phyloP scores from a whole-genome alignment of 75 land plant species.

The Adiantum capillusveneris region DNA sequence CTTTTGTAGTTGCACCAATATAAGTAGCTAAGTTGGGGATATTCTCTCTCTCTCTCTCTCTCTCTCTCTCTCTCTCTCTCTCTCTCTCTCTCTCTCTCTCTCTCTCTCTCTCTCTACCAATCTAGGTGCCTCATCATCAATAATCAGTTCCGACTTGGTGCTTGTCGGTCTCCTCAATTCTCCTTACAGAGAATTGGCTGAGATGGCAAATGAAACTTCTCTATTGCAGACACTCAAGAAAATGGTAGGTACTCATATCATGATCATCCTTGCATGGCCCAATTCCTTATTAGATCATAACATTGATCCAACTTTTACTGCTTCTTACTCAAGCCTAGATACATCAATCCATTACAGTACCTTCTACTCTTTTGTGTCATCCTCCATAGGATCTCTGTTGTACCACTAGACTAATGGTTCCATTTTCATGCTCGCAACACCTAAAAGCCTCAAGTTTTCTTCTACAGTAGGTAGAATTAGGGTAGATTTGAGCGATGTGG shows the following conservation, averaged over 20 bases:
- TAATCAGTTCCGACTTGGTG: constrained; percentile 65
- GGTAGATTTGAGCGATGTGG: constrained; percentile 37
- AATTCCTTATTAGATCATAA: constrained; percentile 64
- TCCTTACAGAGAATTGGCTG: constrained; percentile 76
- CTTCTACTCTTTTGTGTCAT: constrained; percentile 51
- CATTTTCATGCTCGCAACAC: constrained; percentile 9
- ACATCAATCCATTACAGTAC: constrained; percentile 39
- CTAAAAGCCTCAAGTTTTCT: constrained; percentile 12
- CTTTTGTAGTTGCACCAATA: too few relatives aligned
- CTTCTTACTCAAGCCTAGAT: constrained; percentile 70
- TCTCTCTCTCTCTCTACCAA: too few relatives aligned
- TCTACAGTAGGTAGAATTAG: constrained; percentile 11
- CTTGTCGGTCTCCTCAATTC: constrained; percentile 82
- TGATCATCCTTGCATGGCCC: constrained; percentile 78
- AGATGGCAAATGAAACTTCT: constrained; percentile 75
- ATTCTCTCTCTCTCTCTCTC: too few relatives aligned
- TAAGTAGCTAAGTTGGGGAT: too few relatives aligned
- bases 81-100: too few relatives aligned
- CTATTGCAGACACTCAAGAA: constrained; percentile 50
- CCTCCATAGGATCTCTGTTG: constrained; percentile 34
- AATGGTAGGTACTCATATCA: constrained; percentile 40
- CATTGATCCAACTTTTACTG: constrained; percentile 64
- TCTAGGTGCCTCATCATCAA: not conserved
- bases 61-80: too few relatives aligned
- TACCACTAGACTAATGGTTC: constrained; percentile 23